Conservation (phyloP, 2,329 filamentous ascomycete species). For the Penicillium sp. region DNA sequence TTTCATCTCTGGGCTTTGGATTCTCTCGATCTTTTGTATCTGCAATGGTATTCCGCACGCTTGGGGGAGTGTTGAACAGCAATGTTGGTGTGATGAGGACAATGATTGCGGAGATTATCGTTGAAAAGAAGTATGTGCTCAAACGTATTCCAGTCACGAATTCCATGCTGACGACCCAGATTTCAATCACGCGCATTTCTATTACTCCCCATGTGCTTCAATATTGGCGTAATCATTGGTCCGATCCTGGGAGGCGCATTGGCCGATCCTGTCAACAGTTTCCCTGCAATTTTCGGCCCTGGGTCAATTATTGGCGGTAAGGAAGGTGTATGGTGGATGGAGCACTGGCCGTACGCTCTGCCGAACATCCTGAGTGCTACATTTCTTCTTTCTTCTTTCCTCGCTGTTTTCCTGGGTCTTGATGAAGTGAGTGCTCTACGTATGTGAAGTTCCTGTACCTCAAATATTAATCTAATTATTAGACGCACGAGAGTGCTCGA, state of each 20-base stretch:
- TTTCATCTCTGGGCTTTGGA: conserved; percentile 67
- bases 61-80: conserved; percentile 68
- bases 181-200: conserved; percentile 57
- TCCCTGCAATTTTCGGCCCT: conserved; percentile 63
- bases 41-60: conserved; percentile 63
- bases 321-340: conserved; percentile 63
- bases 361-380: conserved; percentile 66
- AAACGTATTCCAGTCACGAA: not conserved
- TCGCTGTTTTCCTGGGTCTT: conserved; percentile 61
- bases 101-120: conserved; percentile 70
- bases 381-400: conserved; percentile 57
- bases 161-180: conserved; percentile 19
- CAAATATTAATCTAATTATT: not conserved
- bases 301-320: conserved; percentile 57
- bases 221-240: conserved; percentile 61
- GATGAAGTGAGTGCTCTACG: conserved; percentile 55
- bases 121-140: conserved; percentile 61
- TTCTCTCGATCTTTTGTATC: conserved; percentile 62
- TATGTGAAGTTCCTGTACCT: not conserved
- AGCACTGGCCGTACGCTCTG: conserved; percentile 64
- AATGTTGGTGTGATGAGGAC: conserved; percentile 74
- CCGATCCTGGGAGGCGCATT: conserved; percentile 64
- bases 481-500: conserved; percentile 40
- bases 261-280: conserved; percentile 62
- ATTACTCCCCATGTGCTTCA: conserved; percentile 67